Conservation (phyloP, 352 stramenopile genomes). For the Salisapilia sapeloensis region DNA sequence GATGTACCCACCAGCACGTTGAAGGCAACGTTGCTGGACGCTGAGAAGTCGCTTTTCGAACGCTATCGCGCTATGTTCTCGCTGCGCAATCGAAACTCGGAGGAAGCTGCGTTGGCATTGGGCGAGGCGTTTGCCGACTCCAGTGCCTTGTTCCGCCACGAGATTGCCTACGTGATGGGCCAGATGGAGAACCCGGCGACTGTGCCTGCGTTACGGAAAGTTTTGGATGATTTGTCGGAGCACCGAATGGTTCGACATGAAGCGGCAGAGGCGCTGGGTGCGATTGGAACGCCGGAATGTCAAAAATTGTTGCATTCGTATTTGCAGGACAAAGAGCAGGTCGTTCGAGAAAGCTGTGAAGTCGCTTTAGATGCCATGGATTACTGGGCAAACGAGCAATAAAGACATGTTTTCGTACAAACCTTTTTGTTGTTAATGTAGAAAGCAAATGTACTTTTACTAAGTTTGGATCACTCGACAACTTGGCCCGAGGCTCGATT, state of each 20-base stretch:
- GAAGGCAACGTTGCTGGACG: constrained; percentile 78
- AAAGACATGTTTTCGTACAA: too few species aligned
- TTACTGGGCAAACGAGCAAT: constrained; percentile 93
- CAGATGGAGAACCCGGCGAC: constrained; percentile 84
- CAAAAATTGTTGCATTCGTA: constrained; percentile 78
- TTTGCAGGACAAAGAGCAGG: constrained; percentile 51
- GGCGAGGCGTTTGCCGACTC: constrained; percentile 51
- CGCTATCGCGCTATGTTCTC: constrained; percentile 97
- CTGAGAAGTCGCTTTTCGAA: constrained; percentile 75
- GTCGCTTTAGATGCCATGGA: constrained; percentile 95
- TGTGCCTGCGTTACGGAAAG: constrained; percentile 76
- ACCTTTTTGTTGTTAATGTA: too few species aligned
- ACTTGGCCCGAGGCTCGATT: constrained; percentile 44
- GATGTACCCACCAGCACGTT: constrained; percentile 60
- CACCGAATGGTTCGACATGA: constrained; percentile 97
- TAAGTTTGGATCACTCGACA: constrained; percentile 21
- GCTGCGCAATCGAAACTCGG: constrained; percentile 90
- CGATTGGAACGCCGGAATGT: constrained; percentile 87
- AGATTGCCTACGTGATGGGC: constrained; percentile 89
- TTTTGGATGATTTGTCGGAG: constrained; percentile 80
- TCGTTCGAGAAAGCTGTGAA: constrained; percentile 91
- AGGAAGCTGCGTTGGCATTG: constrained; percentile 69
- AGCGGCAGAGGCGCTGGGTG: constrained; percentile 91
- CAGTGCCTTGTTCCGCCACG: constrained; percentile 80
- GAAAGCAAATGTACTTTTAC: too few species aligned